Evolutionary conservation across 306 rosid species (phyloP).

Genomic region (Cucurbita maxima): DNA sequence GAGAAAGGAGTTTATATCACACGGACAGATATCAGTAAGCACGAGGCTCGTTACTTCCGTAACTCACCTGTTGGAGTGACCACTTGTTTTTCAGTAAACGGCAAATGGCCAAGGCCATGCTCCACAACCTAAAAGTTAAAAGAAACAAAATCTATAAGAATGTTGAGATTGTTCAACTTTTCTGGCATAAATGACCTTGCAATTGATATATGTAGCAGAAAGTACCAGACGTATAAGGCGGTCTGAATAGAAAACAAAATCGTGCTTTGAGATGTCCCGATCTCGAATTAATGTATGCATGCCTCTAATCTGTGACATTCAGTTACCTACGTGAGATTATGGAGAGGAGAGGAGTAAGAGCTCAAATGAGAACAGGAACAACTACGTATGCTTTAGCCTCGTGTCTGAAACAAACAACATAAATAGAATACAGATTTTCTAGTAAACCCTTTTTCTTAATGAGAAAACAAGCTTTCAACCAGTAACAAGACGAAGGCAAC

Average conservation of each 20-base stretch:
- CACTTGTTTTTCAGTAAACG: slow-evolving; percentile 93
- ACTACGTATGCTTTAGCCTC: neutral
- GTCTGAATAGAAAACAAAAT: slow-evolving; percentile 88
- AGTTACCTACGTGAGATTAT: slow-evolving; percentile 14
- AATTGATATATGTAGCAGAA: neutral
- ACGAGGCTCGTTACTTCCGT: neutral
- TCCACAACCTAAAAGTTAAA: slow-evolving; percentile 66
- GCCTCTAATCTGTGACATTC: slow-evolving; percentile 72
- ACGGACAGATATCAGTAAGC: neutral
- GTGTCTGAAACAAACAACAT: neutral
- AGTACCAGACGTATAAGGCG: slow-evolving; percentile 88
- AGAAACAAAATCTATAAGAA: neutral
- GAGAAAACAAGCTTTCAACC: neutral
- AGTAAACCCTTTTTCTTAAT: neutral
- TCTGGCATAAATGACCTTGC: neutral
- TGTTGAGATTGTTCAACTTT: neutral
- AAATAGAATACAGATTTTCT: neutral
- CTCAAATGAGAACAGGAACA: neutral
- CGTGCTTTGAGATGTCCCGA: slow-evolving; percentile 80
- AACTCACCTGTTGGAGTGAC: slow-evolving; percentile 77
- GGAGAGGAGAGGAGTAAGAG: slow-evolving; percentile 10
- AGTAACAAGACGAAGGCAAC: neutral
- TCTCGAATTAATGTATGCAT: slow-evolving; percentile 96
- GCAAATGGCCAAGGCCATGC: slow-evolving; percentile 95
- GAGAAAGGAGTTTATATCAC: neutral